Conservation (phyloP, 352 stramenopile species). For the Phytophthora foliorum region DNA sequence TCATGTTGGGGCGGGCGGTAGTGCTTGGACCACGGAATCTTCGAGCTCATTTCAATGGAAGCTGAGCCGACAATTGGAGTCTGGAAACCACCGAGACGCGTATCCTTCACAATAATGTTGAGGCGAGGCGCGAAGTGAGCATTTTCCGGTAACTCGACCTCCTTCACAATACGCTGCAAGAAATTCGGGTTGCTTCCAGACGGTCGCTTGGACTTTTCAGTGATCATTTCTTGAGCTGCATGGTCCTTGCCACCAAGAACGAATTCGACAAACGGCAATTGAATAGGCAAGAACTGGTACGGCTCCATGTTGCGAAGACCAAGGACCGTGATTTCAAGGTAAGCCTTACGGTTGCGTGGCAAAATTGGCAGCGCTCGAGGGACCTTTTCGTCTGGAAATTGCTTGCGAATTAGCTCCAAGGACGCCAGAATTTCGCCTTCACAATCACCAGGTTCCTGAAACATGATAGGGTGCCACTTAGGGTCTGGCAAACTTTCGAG, state of each 20-base stretch:
- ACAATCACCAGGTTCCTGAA: constrained; percentile 80
- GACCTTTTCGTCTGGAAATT: constrained; percentile 73
- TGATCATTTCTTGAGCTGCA: constrained; percentile 86
- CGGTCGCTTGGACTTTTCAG: constrained; percentile 87
- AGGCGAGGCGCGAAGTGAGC: constrained; percentile 89
- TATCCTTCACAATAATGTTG: constrained; percentile 93
- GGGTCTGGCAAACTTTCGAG: constrained; percentile 61
- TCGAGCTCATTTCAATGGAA: constrained; percentile 86
- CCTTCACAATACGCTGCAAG: constrained; percentile 90
- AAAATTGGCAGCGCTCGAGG: constrained; percentile 62
- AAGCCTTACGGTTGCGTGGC: constrained; percentile 76
- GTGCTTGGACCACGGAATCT: constrained; percentile 87
- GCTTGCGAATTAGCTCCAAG: constrained; percentile 78
- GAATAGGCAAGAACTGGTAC: constrained; percentile 91
- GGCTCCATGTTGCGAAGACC: constrained; percentile 89
- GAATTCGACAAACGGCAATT: constrained; percentile 91
- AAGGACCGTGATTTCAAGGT: constrained; percentile 87
- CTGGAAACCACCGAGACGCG: constrained; percentile 87
- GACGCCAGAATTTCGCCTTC: constrained; percentile 86
- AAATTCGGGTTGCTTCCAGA: constrained; percentile 91
- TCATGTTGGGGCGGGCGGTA: constrained; percentile 79
- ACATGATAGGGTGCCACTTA: constrained; percentile 82
- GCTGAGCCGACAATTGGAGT: constrained; percentile 86
- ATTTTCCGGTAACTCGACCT: constrained; percentile 89
- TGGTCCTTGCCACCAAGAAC: constrained; percentile 88